These are phyloP conservation scores for Dryas octopetala DNA, from an alignment of 306 rosid species.

Conservation along the genomic window DNA sequence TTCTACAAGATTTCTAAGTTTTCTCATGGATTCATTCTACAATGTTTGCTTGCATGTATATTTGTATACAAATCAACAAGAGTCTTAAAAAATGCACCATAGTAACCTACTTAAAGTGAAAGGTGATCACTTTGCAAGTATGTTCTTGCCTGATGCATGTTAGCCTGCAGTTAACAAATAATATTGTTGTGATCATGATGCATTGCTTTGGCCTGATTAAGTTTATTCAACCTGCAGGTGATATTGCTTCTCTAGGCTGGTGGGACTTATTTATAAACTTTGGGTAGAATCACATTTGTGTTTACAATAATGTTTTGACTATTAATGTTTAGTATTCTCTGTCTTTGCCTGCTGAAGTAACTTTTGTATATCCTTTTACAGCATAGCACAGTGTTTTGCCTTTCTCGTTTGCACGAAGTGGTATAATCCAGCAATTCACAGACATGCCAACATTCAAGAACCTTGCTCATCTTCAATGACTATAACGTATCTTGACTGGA, in stretches of 20 bases:
- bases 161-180: not conserved
- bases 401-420: conserved; percentile 97
- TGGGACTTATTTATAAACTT: conserved; percentile 95
- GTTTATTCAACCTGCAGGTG: conserved; percentile 54
- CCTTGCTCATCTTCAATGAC: conserved; percentile 56
- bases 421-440: conserved; percentile 87
- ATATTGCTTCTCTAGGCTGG: conserved; percentile 88
- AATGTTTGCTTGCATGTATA: too few species aligned
- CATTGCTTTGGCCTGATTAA: not conserved
- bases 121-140: not conserved
- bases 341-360: conserved; percentile 22
- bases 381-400: conserved; percentile 95
- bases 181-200: conserved; percentile 5
- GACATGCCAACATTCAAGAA: conserved; percentile 57
- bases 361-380: conserved; percentile 40
- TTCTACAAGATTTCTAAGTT: too few species aligned
- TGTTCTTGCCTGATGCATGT: not conserved
- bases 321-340: not conserved
- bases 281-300: conserved; percentile 48
- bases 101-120: not conserved
- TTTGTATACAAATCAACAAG: not conserved
- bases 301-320: conserved; percentile 18
- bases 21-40: too few species aligned
- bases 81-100: conserved; percentile 1
- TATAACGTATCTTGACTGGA: conserved; percentile 67